These are phyloP conservation scores for Dioscorea zingiberensis DNA, from an alignment of 106 monocot genomes.

Conservation along the genomic window DNA sequence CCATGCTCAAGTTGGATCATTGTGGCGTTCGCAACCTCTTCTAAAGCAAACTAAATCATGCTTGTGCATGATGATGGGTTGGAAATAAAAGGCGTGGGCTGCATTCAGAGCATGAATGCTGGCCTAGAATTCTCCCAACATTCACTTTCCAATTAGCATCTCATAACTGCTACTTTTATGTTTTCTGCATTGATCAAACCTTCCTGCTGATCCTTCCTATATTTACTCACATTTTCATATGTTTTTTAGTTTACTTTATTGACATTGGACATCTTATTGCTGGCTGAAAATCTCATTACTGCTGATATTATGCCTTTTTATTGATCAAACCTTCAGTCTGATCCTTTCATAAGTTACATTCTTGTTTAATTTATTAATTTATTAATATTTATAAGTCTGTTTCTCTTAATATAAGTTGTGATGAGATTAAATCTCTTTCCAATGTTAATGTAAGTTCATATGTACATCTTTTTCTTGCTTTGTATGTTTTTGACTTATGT, in stretches of 20 bases:
- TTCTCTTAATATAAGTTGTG: no score
- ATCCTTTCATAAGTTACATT: no score
- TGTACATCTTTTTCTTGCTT: no score
- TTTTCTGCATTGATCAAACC: slow-evolving; percentile 27
- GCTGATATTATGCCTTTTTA: slow-evolving; percentile 19
- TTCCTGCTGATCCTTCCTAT: slow-evolving; percentile 35
- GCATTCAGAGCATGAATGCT: slow-evolving; percentile 23
- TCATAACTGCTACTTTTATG: slow-evolving; percentile 13
- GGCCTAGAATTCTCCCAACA: slow-evolving; percentile 49
- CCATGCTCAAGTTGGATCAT: slow-evolving; percentile 45
- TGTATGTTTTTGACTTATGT: no score
- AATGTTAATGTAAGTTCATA: no score
- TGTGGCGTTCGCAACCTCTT: slow-evolving; percentile 63
- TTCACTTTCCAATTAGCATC: slow-evolving; percentile 12
- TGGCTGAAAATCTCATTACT: slow-evolving; percentile 18
- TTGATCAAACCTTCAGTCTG: slow-evolving; percentile 13
- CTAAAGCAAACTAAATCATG: slow-evolving; percentile 32
- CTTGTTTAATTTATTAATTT: no score
- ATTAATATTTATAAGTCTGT: no score
- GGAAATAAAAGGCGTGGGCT: slow-evolving; percentile 54
- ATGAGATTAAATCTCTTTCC: no score
- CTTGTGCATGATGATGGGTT: slow-evolving; percentile 32
- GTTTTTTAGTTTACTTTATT: no score
- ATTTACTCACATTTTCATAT: no score
- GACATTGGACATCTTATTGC: no score